Conservation (phyloP, 768 basidiomycete genomes). For the Amyloporia xantha region DNA sequence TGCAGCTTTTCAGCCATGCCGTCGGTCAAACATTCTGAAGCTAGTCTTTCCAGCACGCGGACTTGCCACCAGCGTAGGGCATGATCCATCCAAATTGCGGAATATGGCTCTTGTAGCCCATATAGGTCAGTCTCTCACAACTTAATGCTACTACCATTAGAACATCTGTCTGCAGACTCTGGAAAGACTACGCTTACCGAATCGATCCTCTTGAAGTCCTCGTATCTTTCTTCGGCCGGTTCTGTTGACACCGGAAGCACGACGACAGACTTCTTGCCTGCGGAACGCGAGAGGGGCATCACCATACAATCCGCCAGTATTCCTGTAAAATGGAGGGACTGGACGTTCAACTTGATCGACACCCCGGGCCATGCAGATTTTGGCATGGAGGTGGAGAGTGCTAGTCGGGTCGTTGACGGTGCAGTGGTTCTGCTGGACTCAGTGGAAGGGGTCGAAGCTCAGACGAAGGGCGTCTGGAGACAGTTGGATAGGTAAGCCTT, state of each 20-base stretch:
- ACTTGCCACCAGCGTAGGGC: slow-evolving; percentile 17
- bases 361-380: slow-evolving; percentile 93
- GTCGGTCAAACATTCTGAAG: too few species aligned
- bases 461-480: slow-evolving; percentile 84
- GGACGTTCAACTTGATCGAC: slow-evolving; percentile 84
- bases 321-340: slow-evolving; percentile 78
- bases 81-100: slow-evolving; percentile 41
- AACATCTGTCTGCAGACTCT: slow-evolving; percentile 49
- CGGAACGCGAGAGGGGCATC: slow-evolving; percentile 85
- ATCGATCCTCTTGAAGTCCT: slow-evolving; percentile 73
- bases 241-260: slow-evolving; percentile 89
- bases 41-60: background rate
- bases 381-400: slow-evolving; percentile 95
- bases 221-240: slow-evolving; percentile 66
- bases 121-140: slow-evolving; percentile 48
- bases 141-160: slow-evolving; percentile 6
- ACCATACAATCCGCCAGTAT: slow-evolving; percentile 92
- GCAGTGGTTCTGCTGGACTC: slow-evolving; percentile 86
- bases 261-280: slow-evolving; percentile 84
- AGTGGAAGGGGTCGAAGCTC: slow-evolving; percentile 87
- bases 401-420: slow-evolving; percentile 84
- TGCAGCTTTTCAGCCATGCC: too few species aligned
- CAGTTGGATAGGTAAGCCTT: slow-evolving; percentile 73
- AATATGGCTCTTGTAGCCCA: slow-evolving; percentile 89
- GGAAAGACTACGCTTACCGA: slow-evolving; percentile 89